A percentile compares a stretch with the other conserved stretches of the same genome.
phyloP scores from a whole-genome alignment of 108 stramenopile species.

The Skeletonema costatum region DNA sequence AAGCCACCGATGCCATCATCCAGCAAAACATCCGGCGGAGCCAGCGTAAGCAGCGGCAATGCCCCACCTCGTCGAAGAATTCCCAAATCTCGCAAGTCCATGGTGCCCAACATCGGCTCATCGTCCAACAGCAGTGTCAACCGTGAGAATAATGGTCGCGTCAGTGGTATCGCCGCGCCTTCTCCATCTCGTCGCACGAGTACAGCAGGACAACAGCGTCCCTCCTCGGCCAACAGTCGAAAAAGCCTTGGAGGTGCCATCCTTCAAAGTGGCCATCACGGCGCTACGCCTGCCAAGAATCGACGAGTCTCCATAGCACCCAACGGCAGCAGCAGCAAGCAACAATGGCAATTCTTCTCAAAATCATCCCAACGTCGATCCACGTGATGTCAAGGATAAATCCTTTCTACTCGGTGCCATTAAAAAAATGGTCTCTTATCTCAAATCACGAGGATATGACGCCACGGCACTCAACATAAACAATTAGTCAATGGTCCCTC shows the following conservation, averaged over 20 bases:
- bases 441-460: conserved; percentile 62
- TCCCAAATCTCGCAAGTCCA: conserved; percentile 32
- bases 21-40: not conserved
- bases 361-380: conserved; percentile 26
- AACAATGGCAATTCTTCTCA: not conserved
- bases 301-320: conserved; percentile 39
- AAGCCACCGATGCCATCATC: conserved; percentile 14
- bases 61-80: conserved; percentile 11
- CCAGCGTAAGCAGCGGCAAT: conserved; percentile 8
- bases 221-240: conserved; percentile 1
- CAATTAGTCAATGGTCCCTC: conserved; percentile 69
- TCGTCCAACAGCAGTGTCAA: conserved; percentile 1
- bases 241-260: conserved; percentile 27
- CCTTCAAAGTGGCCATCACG: conserved; percentile 5
- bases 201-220: conserved; percentile 3
- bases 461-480: conserved; percentile 16
- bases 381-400: conserved; percentile 62
- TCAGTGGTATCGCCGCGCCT: conserved; percentile 23
- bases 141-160: conserved; percentile 12
- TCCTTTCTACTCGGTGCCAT: conserved; percentile 60
- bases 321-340: not conserved
- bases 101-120: conserved; percentile 34
- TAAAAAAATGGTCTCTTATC: conserved; percentile 70
- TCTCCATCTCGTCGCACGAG: conserved; percentile 17
- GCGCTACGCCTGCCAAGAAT: conserved; percentile 16